Evolutionary conservation across 768 basidiomycete species (phyloP).

Genomic region (Tricholoma hemisulphureum): DNA sequence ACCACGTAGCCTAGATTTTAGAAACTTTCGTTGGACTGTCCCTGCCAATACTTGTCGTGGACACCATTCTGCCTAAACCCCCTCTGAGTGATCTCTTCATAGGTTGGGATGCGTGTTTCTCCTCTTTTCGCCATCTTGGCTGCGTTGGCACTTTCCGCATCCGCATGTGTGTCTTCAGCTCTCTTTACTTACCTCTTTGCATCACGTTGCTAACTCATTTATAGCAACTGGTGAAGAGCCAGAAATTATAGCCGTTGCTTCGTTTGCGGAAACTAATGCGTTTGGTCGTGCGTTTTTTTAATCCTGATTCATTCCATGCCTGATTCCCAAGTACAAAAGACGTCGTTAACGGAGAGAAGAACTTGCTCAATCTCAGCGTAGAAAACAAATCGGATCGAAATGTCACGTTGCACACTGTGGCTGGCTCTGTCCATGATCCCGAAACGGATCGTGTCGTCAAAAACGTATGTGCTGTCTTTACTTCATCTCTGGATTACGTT

Average conservation of each 20-base stretch:
- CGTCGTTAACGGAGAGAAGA: slow-evolving; percentile 81
- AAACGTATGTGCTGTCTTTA: slow-evolving; percentile 51
- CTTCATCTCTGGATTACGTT: background rate
- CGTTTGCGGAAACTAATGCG: slow-evolving; percentile 69
- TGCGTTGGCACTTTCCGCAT: slow-evolving; percentile 14
- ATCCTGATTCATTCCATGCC: slow-evolving; percentile 7
- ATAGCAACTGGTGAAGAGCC: slow-evolving; percentile 38
- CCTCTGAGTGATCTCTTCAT: background rate
- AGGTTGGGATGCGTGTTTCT: slow-evolving; percentile 19
- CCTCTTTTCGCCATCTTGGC: slow-evolving; percentile 12
- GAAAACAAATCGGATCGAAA: slow-evolving; percentile 78
- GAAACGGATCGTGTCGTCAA: slow-evolving; percentile 64
- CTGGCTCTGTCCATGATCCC: slow-evolving; percentile 67
- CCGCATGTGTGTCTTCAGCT: slow-evolving; percentile 16
- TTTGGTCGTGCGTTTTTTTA: slow-evolving; percentile 63
- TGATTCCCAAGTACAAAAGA: slow-evolving; percentile 44
- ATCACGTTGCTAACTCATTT: background rate
- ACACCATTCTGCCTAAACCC: background rate
- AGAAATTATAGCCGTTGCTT: slow-evolving; percentile 52
- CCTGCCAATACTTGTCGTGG: background rate
- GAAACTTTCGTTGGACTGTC: background rate
- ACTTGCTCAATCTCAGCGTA: slow-evolving; percentile 58
- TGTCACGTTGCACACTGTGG: slow-evolving; percentile 61
- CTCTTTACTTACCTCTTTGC: slow-evolving; percentile 5
- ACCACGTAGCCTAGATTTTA: background rate